phyloP scores from a whole-genome alignment of 164 flowering plant species.

The Sedum album region DNA sequence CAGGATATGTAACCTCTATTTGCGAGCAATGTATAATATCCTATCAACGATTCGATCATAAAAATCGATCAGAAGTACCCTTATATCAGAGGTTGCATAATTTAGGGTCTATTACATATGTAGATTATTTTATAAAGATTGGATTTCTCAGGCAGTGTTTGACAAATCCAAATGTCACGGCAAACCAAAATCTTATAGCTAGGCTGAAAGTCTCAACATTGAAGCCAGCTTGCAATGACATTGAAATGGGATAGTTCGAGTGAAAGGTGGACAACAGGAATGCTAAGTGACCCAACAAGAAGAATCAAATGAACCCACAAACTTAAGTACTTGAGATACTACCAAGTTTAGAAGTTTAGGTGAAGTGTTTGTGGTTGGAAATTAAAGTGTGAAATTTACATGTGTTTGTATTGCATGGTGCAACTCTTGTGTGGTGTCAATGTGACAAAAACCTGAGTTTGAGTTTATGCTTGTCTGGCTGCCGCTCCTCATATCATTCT shows the following conservation, averaged over 20 bases:
- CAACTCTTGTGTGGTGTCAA: neutral
- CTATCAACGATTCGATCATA: too few relatives aligned
- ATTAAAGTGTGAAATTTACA: neutral
- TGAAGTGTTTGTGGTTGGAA: neutral
- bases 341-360: neutral
- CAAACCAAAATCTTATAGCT: too few relatives aligned
- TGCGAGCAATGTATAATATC: too few relatives aligned
- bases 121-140: too few relatives aligned
- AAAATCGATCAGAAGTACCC: too few relatives aligned
- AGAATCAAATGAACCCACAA: neutral
- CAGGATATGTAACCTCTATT: too few relatives aligned
- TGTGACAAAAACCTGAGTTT: neutral
- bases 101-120: too few relatives aligned
- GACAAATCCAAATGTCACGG: too few relatives aligned
- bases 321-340: neutral
- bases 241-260: neutral
- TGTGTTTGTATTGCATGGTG: neutral
- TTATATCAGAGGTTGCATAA: too few relatives aligned
- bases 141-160: too few relatives aligned
- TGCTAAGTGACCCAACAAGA: neutral
- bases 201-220: neutral
- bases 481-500: neutral
- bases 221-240: neutral
- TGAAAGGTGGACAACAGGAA: too few relatives aligned
- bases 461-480: neutral